A percentile compares a stretch with the other conserved stretches of the same genome.
Evolutionary conservation across 495 filamentous ascomycete genomes (phyloP).

Genomic region (Aspergillus bridgeri): DNA sequence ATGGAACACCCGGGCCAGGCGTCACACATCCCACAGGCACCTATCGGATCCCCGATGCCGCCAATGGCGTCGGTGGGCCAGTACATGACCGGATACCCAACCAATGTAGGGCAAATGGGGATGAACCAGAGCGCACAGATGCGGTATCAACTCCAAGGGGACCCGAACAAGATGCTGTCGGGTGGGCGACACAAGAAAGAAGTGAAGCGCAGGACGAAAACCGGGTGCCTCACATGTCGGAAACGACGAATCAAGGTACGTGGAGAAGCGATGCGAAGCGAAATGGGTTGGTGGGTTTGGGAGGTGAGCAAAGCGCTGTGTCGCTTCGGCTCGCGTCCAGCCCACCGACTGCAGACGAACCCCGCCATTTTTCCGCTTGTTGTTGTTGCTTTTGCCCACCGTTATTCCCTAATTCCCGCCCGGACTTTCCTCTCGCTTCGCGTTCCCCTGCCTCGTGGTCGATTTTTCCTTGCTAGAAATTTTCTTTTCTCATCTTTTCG

Average conservation of each 20-base stretch:
- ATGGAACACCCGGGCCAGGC: conserved; percentile 31
- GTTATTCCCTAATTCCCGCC: conserved; percentile 9
- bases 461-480: conserved; percentile 16
- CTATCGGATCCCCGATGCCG: conserved; percentile 46
- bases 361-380: conserved; percentile 37
- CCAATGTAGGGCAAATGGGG: conserved; percentile 31
- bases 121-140: conserved; percentile 41
- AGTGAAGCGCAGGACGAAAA: conserved; percentile 97
- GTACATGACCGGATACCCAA: conserved; percentile 45
- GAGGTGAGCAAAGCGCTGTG: conserved; percentile 8
- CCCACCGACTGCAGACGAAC: conserved; percentile 29
- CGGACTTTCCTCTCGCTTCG: conserved; percentile 2
- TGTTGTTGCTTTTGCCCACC: conserved; percentile 13
- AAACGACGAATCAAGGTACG: conserved; percentile 98
- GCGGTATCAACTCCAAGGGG: conserved; percentile 39
- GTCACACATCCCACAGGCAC: conserved; percentile 40
- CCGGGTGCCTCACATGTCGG: conserved; percentile 93
- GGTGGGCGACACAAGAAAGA: conserved; percentile 94
- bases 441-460: conserved; percentile 19
- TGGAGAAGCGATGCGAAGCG: conserved; percentile 18
- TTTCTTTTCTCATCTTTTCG: conserved; percentile 12
- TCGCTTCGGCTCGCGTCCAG: conserved; percentile 38
- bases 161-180: conserved; percentile 63
- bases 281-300: conserved; percentile 10
- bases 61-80: conserved; percentile 44